These are phyloP conservation scores for Syncephalastrum monosporum DNA, from an alignment of 371 early-diverging fungal species.

Conservation along the genomic window DNA sequence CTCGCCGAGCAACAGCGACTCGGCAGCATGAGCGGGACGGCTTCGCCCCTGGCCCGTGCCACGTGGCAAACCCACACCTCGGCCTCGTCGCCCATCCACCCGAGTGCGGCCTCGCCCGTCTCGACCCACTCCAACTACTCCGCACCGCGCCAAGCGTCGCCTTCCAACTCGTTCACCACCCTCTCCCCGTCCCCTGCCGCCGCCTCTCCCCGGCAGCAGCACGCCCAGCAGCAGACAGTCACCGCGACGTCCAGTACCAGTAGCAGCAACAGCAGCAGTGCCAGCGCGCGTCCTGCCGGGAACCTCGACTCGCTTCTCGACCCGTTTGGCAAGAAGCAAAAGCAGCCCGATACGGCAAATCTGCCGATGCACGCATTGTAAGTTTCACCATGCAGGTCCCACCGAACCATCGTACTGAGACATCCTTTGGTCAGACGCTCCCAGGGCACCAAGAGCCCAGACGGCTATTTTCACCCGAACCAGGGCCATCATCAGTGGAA, in stretches of 20 bases:
- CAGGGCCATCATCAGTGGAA: constrained; percentile 44
- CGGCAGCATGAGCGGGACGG: neutral
- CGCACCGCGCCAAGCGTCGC: too few relatives aligned
- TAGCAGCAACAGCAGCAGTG: neutral
- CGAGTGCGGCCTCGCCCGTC: too few relatives aligned
- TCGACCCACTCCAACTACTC: too few relatives aligned
- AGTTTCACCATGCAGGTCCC: constrained; percentile 9
- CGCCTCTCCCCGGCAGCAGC: constrained; percentile 1
- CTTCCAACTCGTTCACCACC: neutral
- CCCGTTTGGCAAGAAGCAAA: constrained; percentile 28
- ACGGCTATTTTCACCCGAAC: constrained; percentile 12
- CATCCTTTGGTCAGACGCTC: constrained; percentile 10
- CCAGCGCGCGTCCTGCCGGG: neutral
- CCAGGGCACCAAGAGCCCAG: constrained; percentile 21
- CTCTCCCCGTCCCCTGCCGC: neutral
- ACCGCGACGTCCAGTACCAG: neutral
- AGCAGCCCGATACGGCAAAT: constrained; percentile 12
- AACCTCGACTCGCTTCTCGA: constrained; percentile 33
- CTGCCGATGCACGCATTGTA: constrained; percentile 52
- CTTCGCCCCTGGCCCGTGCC: neutral
- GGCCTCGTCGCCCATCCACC: constrained; percentile 8
- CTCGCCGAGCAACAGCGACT: constrained; percentile 24
- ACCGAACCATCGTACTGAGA: neutral
- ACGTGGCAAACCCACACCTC: constrained; percentile 3
- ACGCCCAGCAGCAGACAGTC: neutral